Evolutionary conservation across 495 filamentous ascomycete species (phyloP), one percentile per base, ranked within the genome.

Genomic region (Ascodesmis nigricans): DNA sequence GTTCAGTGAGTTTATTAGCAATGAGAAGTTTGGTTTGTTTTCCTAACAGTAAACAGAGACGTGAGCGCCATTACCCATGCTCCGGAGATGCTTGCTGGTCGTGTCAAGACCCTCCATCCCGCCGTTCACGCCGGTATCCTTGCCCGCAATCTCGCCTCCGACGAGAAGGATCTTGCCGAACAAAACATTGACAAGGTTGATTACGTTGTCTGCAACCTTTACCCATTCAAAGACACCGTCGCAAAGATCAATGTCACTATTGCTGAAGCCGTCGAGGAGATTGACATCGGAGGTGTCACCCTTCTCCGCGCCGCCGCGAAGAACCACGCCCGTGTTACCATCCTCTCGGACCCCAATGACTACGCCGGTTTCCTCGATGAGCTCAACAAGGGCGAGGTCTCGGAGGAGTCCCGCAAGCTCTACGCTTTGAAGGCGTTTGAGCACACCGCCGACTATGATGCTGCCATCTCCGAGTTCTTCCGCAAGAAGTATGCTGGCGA

Each of bases 141-240:
- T 23, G 83, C 90, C 29, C 75, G 84, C 39, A 71, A 93, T 54
- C 71, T 91, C 33, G 78, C 73, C 35, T 78, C 81, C 19, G 87
- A 97, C 56, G 77, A 91, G 62, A 81, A 90, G 58, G 87, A 97
- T 53, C 73, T 97, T 22, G 80, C 84, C 23, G 77, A 87, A 54
- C 81, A 92, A 61, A 91, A 81, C 59, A 97, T 97, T 51, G 63
- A 75, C 59, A 95, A 93, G 63, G 80, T 97, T 29, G 83, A 95
- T 67, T 97, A 75, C 51, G 83, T 95, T 40, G 75, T 95, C 49
- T 95, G 87, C 74, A 97, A 97, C 60, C 64, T 97, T 16, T 95
- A 93, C 56, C 83, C 83, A 8, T 95, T 97, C 69, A 91, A 92
- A 64, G 81, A 93, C 50, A 93, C 90, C 29, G 69, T 95, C 38